Percentiles rank a stretch among this genome's conserved stretches.
These are phyloP conservation scores for Escallonia herrerae DNA, from an alignment of 129 eudicot species.

Conservation along the genomic window DNA sequence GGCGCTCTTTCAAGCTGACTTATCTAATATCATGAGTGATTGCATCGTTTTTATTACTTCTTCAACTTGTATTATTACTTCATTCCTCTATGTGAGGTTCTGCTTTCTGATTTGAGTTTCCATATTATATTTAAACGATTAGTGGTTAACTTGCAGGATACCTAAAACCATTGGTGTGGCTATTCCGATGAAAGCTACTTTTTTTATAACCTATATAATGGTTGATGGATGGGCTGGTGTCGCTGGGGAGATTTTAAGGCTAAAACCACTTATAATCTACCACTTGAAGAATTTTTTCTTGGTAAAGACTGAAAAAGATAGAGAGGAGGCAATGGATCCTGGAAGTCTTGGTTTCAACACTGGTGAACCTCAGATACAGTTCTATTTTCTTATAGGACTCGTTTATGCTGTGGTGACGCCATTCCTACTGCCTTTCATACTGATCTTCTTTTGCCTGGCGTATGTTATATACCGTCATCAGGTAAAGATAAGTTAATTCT, in stretches of 20 bases:
- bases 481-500: constrained; percentile 33
- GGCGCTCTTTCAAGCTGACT: too few relatives aligned
- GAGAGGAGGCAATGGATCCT: constrained; percentile 94
- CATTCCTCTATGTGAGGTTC: neutral
- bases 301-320: constrained; percentile 93
- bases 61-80: too few relatives aligned
- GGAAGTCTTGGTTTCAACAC: constrained; percentile 87
- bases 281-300: constrained; percentile 84
- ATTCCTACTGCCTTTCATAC: constrained; percentile 66
- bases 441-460: constrained; percentile 81
- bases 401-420: constrained; percentile 98
- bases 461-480: constrained; percentile 90
- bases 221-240: constrained; percentile 98
- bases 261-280: constrained; percentile 70
- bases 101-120: neutral
- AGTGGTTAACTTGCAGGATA: constrained; percentile 31
- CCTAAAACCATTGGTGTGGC: constrained; percentile 72
- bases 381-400: constrained; percentile 80
- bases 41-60: too few relatives aligned
- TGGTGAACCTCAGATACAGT: constrained; percentile 92
- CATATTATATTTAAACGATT: neutral
- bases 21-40: too few relatives aligned
- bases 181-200: constrained; percentile 92
- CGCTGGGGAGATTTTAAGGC: constrained; percentile 88
- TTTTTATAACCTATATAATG: constrained; percentile 92